These are phyloP conservation scores for Goffeauzyma gilvescens DNA, from an alignment of 768 basidiomycete species.

Conservation along the genomic window DNA sequence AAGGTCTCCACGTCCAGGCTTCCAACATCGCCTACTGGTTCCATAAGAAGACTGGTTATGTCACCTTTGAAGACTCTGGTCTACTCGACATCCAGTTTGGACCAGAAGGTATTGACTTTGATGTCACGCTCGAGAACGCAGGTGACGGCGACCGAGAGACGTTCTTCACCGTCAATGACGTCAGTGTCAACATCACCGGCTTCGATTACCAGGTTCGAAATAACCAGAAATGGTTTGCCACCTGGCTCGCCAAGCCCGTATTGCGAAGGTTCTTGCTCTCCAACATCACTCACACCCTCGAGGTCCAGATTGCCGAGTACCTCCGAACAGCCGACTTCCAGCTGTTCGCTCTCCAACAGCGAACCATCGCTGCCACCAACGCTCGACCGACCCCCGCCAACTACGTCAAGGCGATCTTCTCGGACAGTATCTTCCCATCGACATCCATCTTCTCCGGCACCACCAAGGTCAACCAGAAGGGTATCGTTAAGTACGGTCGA, in stretches of 20 bases:
- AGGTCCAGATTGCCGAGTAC: slow-evolving; percentile 28
- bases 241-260: slow-evolving; percentile 30
- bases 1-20: slow-evolving; percentile 33
- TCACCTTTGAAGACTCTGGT: slow-evolving; percentile 31
- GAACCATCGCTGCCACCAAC: slow-evolving; percentile 80
- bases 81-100: slow-evolving; percentile 33
- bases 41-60: slow-evolving; percentile 27
- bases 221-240: slow-evolving; percentile 31
- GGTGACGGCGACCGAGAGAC: slow-evolving; percentile 32
- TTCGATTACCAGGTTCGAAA: slow-evolving; percentile 31
- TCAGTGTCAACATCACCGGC: slow-evolving; percentile 27
- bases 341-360: slow-evolving; percentile 60
- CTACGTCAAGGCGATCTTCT: slow-evolving; percentile 30
- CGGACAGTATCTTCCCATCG: slow-evolving; percentile 26
- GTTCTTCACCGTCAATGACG: slow-evolving; percentile 35
- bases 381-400: slow-evolving; percentile 32
- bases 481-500: slow-evolving; percentile 34
- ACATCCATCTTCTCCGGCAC: slow-evolving; percentile 9
- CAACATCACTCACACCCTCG: slow-evolving; percentile 28
- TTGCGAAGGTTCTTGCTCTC: slow-evolving; percentile 28
- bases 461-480: slow-evolving; percentile 22
- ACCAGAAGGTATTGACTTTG: slow-evolving; percentile 32
- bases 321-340: slow-evolving; percentile 25
- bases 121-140: slow-evolving; percentile 34
- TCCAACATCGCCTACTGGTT: slow-evolving; percentile 34